Evolutionary conservation across 345 rosid genomes (phyloP), one percentile per base, ranked within the genome.

Genomic region (Geranium brycei): DNA sequence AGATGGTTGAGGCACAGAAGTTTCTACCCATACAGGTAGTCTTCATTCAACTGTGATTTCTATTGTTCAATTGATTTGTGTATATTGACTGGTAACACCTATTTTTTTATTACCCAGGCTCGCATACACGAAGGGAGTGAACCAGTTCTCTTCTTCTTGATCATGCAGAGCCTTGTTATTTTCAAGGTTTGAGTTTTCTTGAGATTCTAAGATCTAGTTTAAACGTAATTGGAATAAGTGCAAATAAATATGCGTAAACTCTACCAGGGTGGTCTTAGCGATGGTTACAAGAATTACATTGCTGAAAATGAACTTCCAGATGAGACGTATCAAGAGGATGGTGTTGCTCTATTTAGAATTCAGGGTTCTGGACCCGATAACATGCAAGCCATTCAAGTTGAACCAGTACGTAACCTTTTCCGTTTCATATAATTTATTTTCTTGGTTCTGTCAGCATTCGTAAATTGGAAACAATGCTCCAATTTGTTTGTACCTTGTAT

Each of bases 361-460:
- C 96, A 95, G 78, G 99, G 99, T 62, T 81, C 95, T 76, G 99
- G 97, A 79, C 99, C 99, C 31, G 96, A 95, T 66, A 83, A 87
- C 73, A 91, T 95, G 99, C 99, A 95, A 87, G 91, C 97, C 58
- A 80, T 95, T 75, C 99, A 95, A 87, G 92, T 91, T 69, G 93
- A 95, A 62, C 75, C 95, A 10, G 99, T 95, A 87, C 40, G 88
- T 71, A 69, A 17, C 70, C 61, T 51, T 68, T 53, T 35, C 65
- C 5, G 38, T 61, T 61, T 57, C 31, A 8, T 13, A 47, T 47
- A 8, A 8, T 47, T 47, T 47, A 2, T 47, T 47, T 7, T 8
- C 53, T 47, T 47, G 53, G 15, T 47, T 47, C 13, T 47, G 53
- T 47, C 3, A 11, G 53, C 14, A 47, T 47, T 47, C 53, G 7